A percentile compares a stretch with the other conserved stretches of the same genome.
Conservation (phyloP, 2,329 filamentous ascomycete species). For the Cylindrodendrum hubeiense region DNA sequence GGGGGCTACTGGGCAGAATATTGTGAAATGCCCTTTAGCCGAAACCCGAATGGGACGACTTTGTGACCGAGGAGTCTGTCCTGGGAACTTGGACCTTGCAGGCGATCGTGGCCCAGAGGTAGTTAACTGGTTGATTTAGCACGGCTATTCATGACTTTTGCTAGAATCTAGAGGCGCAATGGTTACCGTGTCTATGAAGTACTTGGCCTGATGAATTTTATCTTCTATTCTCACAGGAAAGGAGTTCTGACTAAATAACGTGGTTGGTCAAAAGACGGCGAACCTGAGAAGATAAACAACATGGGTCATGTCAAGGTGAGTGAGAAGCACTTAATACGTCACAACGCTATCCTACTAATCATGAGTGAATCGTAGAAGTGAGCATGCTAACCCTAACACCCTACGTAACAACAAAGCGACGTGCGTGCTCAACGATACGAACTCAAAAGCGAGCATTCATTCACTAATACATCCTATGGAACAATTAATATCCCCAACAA, state of each 20-base stretch:
- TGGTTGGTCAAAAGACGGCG: not conserved
- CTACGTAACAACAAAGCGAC: not conserved
- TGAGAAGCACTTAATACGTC: no score
- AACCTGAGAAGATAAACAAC: no score
- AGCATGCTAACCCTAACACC: not conserved
- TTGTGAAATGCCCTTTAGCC: conserved; percentile 69
- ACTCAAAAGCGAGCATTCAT: not conserved
- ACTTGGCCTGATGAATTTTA: not conserved
- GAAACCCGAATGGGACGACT: conserved; percentile 17
- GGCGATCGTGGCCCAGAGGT: conserved; percentile 28
- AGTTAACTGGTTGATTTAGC: conserved; percentile 25
- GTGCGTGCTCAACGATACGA: not conserved
- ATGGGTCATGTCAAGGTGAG: not conserved
- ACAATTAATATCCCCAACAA: not conserved
- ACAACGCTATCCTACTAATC: no score
- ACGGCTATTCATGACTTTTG: conserved; percentile 32
- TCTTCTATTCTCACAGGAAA: not conserved
- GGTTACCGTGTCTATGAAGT: not conserved
- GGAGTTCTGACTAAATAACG: not conserved
- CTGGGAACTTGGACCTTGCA: conserved; percentile 21
- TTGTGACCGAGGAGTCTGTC: conserved; percentile 14
- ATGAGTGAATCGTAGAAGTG: no score
- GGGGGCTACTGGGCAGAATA: conserved; percentile 65
- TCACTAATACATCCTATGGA: not conserved
- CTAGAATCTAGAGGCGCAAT: not conserved